A percentile compares a stretch with the other conserved stretches of the same genome.
These are phyloP conservation scores for Rhynchosporium secalis DNA, from an alignment of 2,329 filamentous ascomycete genomes.

Conservation along the genomic window DNA sequence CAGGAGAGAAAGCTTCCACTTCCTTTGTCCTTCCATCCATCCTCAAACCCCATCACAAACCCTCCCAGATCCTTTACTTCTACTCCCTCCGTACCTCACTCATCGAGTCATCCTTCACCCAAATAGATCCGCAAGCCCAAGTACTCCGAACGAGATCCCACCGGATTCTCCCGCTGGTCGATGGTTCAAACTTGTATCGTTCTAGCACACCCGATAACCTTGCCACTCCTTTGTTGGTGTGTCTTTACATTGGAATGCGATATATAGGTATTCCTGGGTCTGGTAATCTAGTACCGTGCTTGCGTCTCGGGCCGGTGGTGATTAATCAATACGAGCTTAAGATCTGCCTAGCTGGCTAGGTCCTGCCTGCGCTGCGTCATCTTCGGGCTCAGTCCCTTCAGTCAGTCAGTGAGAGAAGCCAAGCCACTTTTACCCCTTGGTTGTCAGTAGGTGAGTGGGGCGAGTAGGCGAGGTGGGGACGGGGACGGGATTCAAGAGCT, in stretches of 20 bases:
- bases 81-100: not conserved
- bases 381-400: not conserved
- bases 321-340: constrained; percentile 3
- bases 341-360: not conserved
- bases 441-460: not conserved
- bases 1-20: not conserved
- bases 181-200: constrained; percentile 8
- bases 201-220: not conserved
- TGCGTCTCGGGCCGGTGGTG: not conserved
- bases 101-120: not conserved
- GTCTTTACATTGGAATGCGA: no score
- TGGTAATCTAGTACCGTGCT: not conserved
- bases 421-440: not conserved
- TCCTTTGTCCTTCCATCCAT: not conserved
- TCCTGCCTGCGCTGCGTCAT: constrained; percentile 11
- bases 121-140: no score
- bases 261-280: no score
- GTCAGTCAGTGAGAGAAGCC: not conserved
- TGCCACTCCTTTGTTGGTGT: constrained; percentile 1
- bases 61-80: not conserved
- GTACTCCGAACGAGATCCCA: not conserved
- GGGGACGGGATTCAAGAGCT: not conserved
- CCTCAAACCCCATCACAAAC: not conserved
- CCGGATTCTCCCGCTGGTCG: not conserved
- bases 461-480: not conserved